phyloP scores from a whole-genome alignment of 306 rosid species.

The Arachis stenosperma region DNA sequence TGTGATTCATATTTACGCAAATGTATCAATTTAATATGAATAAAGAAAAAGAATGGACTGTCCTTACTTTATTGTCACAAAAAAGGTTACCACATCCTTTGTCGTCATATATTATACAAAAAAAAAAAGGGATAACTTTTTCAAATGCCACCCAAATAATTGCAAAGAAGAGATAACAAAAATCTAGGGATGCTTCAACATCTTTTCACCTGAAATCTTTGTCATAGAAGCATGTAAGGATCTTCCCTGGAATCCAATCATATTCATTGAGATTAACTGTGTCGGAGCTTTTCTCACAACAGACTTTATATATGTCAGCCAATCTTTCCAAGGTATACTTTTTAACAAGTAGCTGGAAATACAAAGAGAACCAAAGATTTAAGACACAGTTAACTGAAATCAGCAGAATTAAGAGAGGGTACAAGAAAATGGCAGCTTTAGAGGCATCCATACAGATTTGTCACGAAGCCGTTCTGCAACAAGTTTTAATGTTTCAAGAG shows the following conservation, averaged over 20 bases:
- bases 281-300: conserved; percentile 62
- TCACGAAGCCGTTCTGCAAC: conserved; percentile 92
- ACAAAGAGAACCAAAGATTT: conserved; percentile 39
- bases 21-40: conserved; percentile 7
- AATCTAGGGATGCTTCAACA: conserved; percentile 17
- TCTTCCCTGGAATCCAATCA: conserved; percentile 93
- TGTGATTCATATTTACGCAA: background rate
- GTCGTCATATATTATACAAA: background rate
- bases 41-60: background rate
- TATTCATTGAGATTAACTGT: conserved; percentile 52
- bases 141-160: conserved; percentile 25
- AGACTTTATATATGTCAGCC: conserved; percentile 75
- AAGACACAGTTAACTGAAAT: conserved; percentile 32
- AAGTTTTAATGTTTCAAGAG: conserved; percentile 75
- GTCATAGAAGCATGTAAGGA: conserved; percentile 90
- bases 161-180: conserved; percentile 24
- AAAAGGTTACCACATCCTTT: conserved; percentile 16
- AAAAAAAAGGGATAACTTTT: background rate
- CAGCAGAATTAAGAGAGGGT: conserved; percentile 23
- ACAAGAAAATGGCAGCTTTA: conserved; percentile 19
- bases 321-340: conserved; percentile 89
- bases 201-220: conserved; percentile 86
- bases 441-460: conserved; percentile 74
- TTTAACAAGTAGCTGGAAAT: conserved; percentile 84
- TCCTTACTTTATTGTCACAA: conserved; percentile 6